These are phyloP conservation scores for Pleurotus djamor DNA, from an alignment of 768 basidiomycete genomes.

Conservation along the genomic window DNA sequence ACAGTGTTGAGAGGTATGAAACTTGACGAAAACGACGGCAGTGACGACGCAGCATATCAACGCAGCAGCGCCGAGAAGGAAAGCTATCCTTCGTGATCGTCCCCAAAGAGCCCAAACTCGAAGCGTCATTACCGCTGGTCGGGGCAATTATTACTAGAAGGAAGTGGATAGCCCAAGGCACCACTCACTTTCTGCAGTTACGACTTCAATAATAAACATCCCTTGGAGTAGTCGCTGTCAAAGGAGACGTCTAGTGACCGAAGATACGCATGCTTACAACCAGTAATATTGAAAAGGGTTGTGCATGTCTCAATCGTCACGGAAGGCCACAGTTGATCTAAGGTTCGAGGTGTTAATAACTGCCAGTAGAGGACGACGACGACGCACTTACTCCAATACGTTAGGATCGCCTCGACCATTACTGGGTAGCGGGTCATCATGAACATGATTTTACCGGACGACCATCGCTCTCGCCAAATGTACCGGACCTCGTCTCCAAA, in stretches of 20 bases:
- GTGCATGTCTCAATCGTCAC: background rate
- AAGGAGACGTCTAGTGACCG: background rate
- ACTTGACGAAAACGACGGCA: background rate
- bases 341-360: background rate
- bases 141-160: background rate
- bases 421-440: background rate
- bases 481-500: background rate
- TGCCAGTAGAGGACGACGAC: background rate
- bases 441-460: background rate
- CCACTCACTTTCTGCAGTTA: background rate
- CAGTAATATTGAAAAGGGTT: background rate
- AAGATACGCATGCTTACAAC: background rate
- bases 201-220: conserved; percentile 1
- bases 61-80: background rate
- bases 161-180: background rate
- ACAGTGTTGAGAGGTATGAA: background rate
- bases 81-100: background rate
- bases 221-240: background rate
- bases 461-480: background rate
- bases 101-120: conserved; percentile 2
- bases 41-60: background rate
- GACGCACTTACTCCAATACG: background rate
- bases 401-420: background rate
- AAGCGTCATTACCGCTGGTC: background rate
- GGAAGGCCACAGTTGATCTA: background rate